Evolutionary conservation across 768 basidiomycete genomes (phyloP), one percentile per base, ranked within the genome.

Genomic region (Pleurotus ostreatus): DNA sequence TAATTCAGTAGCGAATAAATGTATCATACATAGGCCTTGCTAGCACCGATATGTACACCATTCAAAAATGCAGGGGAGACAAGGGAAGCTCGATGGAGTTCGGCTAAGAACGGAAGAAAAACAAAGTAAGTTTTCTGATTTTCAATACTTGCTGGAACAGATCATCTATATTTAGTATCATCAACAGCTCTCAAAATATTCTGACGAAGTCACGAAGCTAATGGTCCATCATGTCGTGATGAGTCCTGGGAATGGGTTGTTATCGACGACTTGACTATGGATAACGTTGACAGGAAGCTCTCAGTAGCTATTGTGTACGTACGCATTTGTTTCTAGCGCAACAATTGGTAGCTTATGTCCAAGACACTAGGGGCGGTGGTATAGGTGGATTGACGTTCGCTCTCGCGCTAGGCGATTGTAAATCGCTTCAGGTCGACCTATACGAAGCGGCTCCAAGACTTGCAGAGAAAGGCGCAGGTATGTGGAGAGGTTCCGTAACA

Each of bases 381-480:
- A 70, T 70, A 15, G 69, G 66, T 0, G 69, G 68, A 13, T 58
- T 70, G 51, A 63, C 65, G 5, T 56, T 67, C 13, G 68, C 68
- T 3, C 60, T 65, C 4, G 60, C 66, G 15, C 58, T 68, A 11
- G 61, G 60, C 23, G 60, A 58, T 5, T 69, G 64, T 57, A 57
- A 69, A 0, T 64, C 69, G 34, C 62, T 72, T 15, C 61, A 69
- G 20, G 65, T 78, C 8, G 70, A 76, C 56, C 60, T 78, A 13
- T 78, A 75, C 43, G 76, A 78, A 60, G 70, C 76, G 7, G 67
- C 74, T 26, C 63, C 62, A 39, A 53, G 69, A 39, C 65, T 74
- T 52, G 64, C 67, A 15, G 71, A 76, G 57, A 43, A 73, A 20
- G 76, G 76, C 12, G 75, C 74, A 1, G 77, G 76, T n/a, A 62